Conservation (phyloP, 2,329 filamentous ascomycete species). For the Beauveria rudraprayagi region DNA sequence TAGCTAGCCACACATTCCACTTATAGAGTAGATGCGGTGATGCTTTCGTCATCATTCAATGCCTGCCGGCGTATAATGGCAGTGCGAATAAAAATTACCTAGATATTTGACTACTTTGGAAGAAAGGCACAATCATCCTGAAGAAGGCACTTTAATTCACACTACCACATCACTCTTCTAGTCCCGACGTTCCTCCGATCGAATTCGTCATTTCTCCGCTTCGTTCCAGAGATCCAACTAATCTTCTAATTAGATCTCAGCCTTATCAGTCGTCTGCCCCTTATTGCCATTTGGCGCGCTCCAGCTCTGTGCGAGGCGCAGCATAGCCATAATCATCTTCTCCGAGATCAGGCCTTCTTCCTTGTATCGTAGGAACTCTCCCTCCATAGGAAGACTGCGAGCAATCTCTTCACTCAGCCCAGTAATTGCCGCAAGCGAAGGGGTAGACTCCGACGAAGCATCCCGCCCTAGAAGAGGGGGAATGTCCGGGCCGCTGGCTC, state of each 20-base stretch:
- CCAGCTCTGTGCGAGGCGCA: neutral
- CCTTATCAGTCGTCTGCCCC: neutral
- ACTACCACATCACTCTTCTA: neutral
- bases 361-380: neutral
- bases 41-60: no score
- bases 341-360: neutral
- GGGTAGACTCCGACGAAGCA: neutral
- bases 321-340: neutral
- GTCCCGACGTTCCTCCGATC: neutral
- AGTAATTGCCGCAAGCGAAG: neutral
- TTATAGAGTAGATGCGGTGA: no score
- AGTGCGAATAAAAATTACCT: no score
- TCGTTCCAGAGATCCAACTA: neutral
- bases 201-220: neutral
- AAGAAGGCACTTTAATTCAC: neutral
- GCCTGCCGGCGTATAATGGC: no score
- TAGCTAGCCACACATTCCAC: no score
- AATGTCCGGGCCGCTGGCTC: neutral
- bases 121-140: no score
- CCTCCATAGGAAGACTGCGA: neutral
- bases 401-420: neutral
- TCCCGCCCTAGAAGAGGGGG: neutral
- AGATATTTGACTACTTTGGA: no score
- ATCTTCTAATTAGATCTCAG: neutral
- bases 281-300: neutral